These are phyloP conservation scores for Pseudozyma hubeiensis DNA, from an alignment of 1,284 basidiomycete genomes.

Conservation along the genomic window DNA sequence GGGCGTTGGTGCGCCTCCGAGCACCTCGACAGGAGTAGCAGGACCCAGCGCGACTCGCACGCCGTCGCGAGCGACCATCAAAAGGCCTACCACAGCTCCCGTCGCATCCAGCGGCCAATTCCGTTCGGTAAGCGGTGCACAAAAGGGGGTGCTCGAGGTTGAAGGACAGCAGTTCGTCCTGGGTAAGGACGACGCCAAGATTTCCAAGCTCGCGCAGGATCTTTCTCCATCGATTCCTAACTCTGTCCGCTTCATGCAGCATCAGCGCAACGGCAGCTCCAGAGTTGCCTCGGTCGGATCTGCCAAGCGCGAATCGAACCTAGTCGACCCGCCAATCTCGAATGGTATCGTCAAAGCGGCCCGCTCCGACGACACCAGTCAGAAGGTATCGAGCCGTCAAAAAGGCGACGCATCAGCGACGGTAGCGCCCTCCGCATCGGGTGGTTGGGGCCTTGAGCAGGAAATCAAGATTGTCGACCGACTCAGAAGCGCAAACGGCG, in stretches of 20 bases:
- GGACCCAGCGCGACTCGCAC: conserved; percentile 12
- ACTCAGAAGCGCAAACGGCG: conserved; percentile 10
- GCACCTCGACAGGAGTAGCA: not conserved
- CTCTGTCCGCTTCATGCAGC: conserved; percentile 40
- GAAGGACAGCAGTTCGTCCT: conserved; percentile 47
- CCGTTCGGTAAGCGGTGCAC: conserved; percentile 12
- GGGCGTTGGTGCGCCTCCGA: conserved; percentile 3
- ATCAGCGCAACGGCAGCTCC: conserved; percentile 11
- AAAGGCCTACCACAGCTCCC: conserved; percentile 43
- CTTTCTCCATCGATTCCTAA: conserved; percentile 41
- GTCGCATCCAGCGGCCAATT: conserved; percentile 29
- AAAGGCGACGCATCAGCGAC: not conserved
- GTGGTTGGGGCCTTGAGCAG: conserved; percentile 43
- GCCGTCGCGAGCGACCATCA: conserved; percentile 41
- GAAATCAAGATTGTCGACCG: conserved; percentile 44
- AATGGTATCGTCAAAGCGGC: conserved; percentile 3
- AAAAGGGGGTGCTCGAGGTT: conserved; percentile 34
- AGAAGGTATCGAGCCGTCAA: not conserved
- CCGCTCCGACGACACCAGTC: conserved; percentile 11
- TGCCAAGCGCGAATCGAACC: conserved; percentile 17
- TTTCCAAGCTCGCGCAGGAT: conserved; percentile 9
- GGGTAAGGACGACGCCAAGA: conserved; percentile 22
- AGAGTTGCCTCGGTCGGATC: not conserved
- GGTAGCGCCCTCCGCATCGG: not conserved
- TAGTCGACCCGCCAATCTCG: conserved; percentile 11